Evolutionary conservation across 768 basidiomycete genomes (phyloP).

Genomic region (Podaxis rugospora): DNA sequence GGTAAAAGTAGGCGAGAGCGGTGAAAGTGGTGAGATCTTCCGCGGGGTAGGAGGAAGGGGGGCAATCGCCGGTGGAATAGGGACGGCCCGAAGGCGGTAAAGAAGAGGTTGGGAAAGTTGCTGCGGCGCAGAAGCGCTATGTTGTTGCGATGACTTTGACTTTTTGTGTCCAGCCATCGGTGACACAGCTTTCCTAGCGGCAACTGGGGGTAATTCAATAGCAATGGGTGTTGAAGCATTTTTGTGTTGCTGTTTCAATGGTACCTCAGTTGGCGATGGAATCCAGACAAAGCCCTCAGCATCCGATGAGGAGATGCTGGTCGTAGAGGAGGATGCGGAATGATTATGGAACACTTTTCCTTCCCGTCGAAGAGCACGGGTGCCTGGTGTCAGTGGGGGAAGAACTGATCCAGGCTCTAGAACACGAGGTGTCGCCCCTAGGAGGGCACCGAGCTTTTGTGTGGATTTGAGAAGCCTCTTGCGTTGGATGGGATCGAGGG

Average conservation of each 20-base stretch:
- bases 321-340: constrained; percentile 7
- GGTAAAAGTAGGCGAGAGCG: neutral
- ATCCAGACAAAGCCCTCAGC: constrained; percentile 14
- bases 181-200: neutral
- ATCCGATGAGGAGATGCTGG: constrained; percentile 13
- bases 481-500: constrained; percentile 40
- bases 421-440: constrained; percentile 41
- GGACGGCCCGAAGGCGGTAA: constrained; percentile 20
- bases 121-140: constrained; percentile 9
- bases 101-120: constrained; percentile 25
- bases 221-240: constrained; percentile 15
- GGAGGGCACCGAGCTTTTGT: constrained; percentile 49
- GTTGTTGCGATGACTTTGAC: neutral
- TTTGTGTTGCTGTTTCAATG: neutral
- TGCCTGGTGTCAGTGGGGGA: constrained; percentile 12
- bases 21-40: constrained; percentile 2
- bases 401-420: constrained; percentile 18
- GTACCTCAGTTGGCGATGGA: constrained; percentile 2
- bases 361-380: constrained; percentile 9
- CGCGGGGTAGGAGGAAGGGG: neutral
- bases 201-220: constrained; percentile 18
- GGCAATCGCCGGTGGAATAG: neutral
- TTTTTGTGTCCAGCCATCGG: neutral
- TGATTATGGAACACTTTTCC: constrained; percentile 12
- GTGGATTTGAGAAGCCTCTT: constrained; percentile 53